A percentile compares a stretch with the other conserved stretches of the same genome.
Evolutionary conservation across 2,329 filamentous ascomycete species (phyloP).

Genomic region (Aspergillus sojae): DNA sequence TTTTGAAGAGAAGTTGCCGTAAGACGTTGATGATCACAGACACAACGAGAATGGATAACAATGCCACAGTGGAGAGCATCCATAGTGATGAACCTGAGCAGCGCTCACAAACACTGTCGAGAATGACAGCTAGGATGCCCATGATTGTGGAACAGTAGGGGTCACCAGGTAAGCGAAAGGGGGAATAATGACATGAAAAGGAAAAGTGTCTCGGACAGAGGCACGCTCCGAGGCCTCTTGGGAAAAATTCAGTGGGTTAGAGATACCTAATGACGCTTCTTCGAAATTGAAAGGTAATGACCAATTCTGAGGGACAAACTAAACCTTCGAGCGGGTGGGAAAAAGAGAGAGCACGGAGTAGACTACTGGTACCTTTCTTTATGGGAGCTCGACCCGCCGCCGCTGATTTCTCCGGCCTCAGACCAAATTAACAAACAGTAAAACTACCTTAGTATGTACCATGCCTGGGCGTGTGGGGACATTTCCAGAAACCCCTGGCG

Average conservation of each 20-base stretch:
- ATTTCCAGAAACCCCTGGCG: not conserved
- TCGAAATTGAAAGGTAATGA: not conserved
- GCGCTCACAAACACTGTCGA: constrained; percentile 48
- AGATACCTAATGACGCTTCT: not conserved
- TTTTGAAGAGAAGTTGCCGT: constrained; percentile 77
- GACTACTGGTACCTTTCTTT: not conserved
- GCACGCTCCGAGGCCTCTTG: constrained; percentile 11
- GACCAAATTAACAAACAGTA: not conserved
- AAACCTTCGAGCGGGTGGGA: not conserved
- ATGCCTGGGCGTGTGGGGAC: no score
- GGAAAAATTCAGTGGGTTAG: not conserved
- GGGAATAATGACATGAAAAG: not conserved
- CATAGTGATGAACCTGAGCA: constrained; percentile 51
- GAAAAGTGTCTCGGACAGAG: constrained; percentile 15
- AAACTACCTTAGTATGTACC: no score
- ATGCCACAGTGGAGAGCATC: constrained; percentile 47
- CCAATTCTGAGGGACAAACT: not conserved
- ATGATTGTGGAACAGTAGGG: constrained; percentile 35
- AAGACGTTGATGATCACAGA: constrained; percentile 77
- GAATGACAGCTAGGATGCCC: constrained; percentile 54
- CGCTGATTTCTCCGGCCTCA: not conserved
- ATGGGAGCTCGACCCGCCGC: constrained; percentile 3
- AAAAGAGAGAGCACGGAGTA: not conserved
- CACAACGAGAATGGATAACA: constrained; percentile 53
- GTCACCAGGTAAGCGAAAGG: not conserved